Base-by-base conservation (phyloP, 192 early-diverging fungal species). In the Gaertneriomyces sp. region DNA sequence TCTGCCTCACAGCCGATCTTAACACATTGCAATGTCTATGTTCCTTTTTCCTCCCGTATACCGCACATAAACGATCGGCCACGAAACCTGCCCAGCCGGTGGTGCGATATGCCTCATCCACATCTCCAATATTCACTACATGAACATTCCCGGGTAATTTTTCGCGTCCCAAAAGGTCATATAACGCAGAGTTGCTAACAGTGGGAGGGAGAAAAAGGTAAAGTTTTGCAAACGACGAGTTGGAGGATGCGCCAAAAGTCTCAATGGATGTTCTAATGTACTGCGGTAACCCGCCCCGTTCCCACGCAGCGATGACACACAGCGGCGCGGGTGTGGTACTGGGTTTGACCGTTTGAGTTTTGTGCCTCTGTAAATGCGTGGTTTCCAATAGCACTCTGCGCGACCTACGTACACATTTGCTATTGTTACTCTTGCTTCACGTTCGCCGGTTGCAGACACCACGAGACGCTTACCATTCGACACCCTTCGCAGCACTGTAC, bases 161-260 rank as follows among this genome's bases (percentile, higher is more conserved):
- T 33, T 33, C 25, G n/a, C 40, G 12, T n/a, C 16, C 41, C 42
- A n/a, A 10, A 9, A 40, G 39, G 4, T 25, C 64, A 12, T 66
- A 66, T 11, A 66, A n/a, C 19, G 55, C 45, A 8, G 42, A 20
- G 8, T 57, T 7, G n/a, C 40, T 12, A 8, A 46, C 46, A 14
- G 38, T 17, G 2, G 64, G 54, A 4, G 64, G 54, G n/a, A 66
- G 17, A 45, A 66, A 66, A 17, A 66, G 42, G 25, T 66, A 66
- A 9, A 58, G 53, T 42, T 66, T 40, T 11, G 54, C 54, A 42
- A 57, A 66, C 11, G 52, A 12, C 19, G 46, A 19, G 44, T 44
- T 33, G 59, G 59, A 12, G 17, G 12, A 9, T 7, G 50, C 39
- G 50, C 49, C 62, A 53, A 64, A 64, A 0, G 62, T 39, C 11